Conservation (phyloP, 1,284 basidiomycete species). For the Cryptococcus jaspeensis region DNA sequence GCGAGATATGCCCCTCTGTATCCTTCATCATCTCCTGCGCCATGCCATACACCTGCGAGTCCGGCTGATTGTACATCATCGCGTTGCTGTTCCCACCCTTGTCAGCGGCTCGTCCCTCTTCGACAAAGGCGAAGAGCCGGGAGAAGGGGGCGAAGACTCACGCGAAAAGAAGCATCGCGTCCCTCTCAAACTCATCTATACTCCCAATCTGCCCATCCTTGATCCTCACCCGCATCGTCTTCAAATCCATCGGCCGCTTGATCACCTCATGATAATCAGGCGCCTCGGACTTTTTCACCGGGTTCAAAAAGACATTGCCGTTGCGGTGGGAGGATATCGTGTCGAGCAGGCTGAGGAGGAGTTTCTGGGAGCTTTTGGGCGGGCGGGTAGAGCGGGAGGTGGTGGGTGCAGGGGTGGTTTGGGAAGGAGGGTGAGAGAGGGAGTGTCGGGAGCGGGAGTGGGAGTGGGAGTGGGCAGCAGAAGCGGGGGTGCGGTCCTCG, state of each 20-base stretch:
- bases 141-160: constrained; percentile 21
- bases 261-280: constrained; percentile 88
- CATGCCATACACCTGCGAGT: constrained; percentile 78
- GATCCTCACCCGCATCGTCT: constrained; percentile 77
- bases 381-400: not conserved
- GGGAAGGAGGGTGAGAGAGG: not conserved
- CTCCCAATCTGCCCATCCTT: constrained; percentile 76
- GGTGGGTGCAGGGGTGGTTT: constrained; percentile 1
- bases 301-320: constrained; percentile 85
- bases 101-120: not conserved
- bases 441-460: too few species aligned
- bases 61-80: constrained; percentile 88
- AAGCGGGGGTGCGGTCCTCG: constrained; percentile 6
- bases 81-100: constrained; percentile 62
- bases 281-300: constrained; percentile 77
- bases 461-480: constrained; percentile 9
- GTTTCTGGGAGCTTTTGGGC: constrained; percentile 70
- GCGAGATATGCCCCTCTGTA: constrained; percentile 71
- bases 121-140: not conserved
- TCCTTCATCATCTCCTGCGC: constrained; percentile 92
- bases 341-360: constrained; percentile 74
- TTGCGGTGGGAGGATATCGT: constrained; percentile 79
- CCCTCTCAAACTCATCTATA: constrained; percentile 81
- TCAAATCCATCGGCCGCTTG: constrained; percentile 87
- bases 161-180: constrained; percentile 88